Conservation (phyloP, 306 rosid species). For the Astragalus glycyphyllos region DNA sequence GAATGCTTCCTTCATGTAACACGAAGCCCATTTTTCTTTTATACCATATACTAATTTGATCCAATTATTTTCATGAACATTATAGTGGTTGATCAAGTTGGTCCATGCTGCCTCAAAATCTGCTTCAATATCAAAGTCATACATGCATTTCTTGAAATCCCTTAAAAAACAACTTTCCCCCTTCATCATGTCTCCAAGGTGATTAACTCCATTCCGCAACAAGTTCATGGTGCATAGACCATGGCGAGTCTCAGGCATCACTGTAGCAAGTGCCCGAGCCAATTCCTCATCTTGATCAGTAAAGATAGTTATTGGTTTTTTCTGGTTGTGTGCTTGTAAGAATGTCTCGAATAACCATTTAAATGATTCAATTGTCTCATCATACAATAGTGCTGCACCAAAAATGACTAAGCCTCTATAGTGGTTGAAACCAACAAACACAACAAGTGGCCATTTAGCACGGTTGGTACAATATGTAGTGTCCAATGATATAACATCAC, state of each 20-base stretch:
- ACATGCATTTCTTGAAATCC: slow-evolving; percentile 9
- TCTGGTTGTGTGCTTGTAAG: background rate
- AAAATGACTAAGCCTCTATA: background rate
- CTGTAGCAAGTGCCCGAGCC: background rate
- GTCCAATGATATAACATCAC: background rate
- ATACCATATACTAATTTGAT: background rate
- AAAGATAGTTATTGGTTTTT: background rate
- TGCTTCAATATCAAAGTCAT: background rate
- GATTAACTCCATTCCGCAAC: background rate
- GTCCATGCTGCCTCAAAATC: background rate
- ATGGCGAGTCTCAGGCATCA: background rate
- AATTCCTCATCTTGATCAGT: background rate
- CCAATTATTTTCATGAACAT: background rate
- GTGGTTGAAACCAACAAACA: background rate
- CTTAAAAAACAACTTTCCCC: background rate
- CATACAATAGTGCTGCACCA: background rate
- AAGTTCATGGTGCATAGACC: background rate
- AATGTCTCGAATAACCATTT: background rate
- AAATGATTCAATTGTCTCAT: background rate
- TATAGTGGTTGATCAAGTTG: background rate
- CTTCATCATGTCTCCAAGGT: background rate
- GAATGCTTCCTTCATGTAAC: background rate
- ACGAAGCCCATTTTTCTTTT: background rate
- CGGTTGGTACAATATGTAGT: background rate
- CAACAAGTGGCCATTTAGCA: background rate